Conservation (phyloP, 331 rosid genomes). For the Stylosanthes scabra region DNA sequence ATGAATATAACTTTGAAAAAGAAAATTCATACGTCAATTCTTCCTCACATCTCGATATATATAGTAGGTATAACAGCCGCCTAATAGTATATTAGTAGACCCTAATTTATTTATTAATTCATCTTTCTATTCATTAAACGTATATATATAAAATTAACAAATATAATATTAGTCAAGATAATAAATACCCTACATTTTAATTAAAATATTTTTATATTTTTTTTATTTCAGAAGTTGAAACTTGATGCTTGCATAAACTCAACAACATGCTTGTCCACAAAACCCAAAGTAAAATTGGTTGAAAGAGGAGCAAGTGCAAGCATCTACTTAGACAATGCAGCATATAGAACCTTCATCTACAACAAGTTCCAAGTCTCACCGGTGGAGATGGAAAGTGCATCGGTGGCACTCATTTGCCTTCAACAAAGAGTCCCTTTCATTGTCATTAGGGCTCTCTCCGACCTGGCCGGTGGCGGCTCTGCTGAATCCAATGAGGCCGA, state of each 20-base stretch:
- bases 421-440: constrained; percentile 62
- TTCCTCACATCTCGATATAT: no score
- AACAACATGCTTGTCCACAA: constrained; percentile 54
- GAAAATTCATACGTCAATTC: no score
- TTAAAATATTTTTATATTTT: no score
- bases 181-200: no score
- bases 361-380: constrained; percentile 53
- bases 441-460: constrained; percentile 58
- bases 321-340: constrained; percentile 64
- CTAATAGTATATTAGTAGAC: no score
- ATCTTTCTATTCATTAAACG: no score
- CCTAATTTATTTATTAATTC: no score
- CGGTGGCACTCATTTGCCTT: constrained; percentile 56
- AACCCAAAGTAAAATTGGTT: constrained; percentile 53
- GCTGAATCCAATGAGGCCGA: constrained; percentile 53
- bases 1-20: no score
- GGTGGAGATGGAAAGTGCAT: constrained; percentile 69
- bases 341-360: constrained; percentile 52
- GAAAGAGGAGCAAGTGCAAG: constrained; percentile 56
- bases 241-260: constrained; percentile 55
- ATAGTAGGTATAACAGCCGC: no score
- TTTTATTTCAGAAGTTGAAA: constrained; percentile 31
- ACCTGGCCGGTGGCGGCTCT: constrained; percentile 66
- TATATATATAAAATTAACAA: no score
- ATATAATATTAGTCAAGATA: no score